Evolutionary conservation across 2,329 filamentous ascomycete species (phyloP).

Genomic region (Zelopaecilomyces penicillatus): DNA sequence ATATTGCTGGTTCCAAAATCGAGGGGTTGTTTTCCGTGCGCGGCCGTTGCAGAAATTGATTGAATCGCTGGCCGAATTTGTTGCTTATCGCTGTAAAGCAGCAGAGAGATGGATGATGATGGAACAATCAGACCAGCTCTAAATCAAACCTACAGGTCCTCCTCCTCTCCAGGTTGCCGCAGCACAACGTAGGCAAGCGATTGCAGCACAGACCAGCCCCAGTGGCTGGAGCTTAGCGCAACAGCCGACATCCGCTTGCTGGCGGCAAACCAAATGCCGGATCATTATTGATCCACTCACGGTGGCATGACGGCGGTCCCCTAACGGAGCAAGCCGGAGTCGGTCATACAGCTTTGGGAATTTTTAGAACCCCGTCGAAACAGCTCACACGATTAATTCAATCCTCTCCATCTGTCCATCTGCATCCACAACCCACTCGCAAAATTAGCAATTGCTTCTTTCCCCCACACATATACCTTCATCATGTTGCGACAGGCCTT

Average conservation of each 20-base stretch:
- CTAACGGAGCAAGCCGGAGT: background rate
- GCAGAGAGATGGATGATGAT: conserved; percentile 1
- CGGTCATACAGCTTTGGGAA: background rate
- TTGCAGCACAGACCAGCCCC: conserved; percentile 2
- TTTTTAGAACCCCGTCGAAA: background rate
- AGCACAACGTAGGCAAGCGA: conserved; percentile 15
- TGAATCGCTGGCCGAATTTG: conserved; percentile 1
- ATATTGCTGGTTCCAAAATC: background rate
- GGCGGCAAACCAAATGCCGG: background rate
- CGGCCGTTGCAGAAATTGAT: background rate
- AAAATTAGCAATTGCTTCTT: background rate
- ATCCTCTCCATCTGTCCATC: background rate
- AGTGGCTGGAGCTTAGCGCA: no score
- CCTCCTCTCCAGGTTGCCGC: conserved; percentile 27
- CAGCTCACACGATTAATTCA: background rate
- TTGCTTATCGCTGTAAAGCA: no score
- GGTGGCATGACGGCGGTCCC: background rate
- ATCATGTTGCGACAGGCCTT: conserved; percentile 41
- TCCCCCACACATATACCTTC: conserved; percentile 3
- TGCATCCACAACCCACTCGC: conserved; percentile 4
- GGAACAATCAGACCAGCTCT: conserved; percentile 5
- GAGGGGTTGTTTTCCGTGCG: background rate
- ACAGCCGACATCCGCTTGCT: no score
- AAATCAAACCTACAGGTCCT: background rate
- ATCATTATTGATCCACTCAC: background rate